These are phyloP conservation scores for Pleurotus sapidus DNA, from an alignment of 768 basidiomycete genomes.

Conservation along the genomic window DNA sequence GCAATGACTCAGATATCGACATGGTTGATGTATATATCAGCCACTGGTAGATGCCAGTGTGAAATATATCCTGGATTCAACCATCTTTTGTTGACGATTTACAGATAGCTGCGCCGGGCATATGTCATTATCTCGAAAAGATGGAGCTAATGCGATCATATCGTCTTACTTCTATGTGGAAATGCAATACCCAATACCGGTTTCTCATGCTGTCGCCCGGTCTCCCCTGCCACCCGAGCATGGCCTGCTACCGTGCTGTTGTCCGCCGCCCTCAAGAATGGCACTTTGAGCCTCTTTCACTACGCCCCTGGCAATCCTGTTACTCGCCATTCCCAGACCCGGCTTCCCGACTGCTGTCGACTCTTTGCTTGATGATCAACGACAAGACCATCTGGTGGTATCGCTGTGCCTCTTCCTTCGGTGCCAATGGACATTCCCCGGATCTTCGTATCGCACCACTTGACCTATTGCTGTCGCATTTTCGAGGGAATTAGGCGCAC, in stretches of 20 bases:
- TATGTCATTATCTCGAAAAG: not conserved
- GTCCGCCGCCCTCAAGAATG: not conserved
- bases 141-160: not conserved
- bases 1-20: too few species aligned
- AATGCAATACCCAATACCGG: not conserved
- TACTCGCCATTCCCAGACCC: too few species aligned
- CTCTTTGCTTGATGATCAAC: not conserved
- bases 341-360: not conserved
- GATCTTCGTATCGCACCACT: not conserved
- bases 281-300: too few species aligned
- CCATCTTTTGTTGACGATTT: not conserved
- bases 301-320: too few species aligned
- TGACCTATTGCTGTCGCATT: not conserved
- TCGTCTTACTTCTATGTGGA: not conserved
- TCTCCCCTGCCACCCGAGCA: not conserved
- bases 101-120: not conserved
- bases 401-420: not conserved
- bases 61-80: too few species aligned
- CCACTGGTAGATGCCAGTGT: too few species aligned
- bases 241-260: not conserved
- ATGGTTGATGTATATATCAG: too few species aligned
- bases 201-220: slow-evolving; percentile 3
- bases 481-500: too few species aligned
- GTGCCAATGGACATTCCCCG: not conserved
- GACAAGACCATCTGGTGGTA: not conserved